Base-by-base conservation (phyloP, 1,139 yeast genomes). In the Schwanniomyces etchellsii region DNA sequence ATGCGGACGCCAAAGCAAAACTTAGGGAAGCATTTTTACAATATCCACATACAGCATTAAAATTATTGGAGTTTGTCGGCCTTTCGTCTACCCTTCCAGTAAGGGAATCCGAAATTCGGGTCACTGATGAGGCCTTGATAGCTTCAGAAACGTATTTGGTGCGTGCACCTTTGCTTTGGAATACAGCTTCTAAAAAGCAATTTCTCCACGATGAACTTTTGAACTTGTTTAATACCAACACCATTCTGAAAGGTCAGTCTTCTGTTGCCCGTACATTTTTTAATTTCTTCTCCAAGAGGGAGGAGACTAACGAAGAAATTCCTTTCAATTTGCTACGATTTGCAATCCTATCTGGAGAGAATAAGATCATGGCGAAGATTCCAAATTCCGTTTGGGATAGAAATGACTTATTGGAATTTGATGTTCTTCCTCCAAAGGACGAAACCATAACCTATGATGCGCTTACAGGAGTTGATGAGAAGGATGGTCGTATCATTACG, bases 281-380 rank as follows among this genome's bases (percentile, higher is more conserved):
- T 18, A 7, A 7, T 18, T 42, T 44, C 16, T 50, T 54, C 23
- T 16, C 35, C 16, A 29, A 34, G 11, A 20, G 34, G 18, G 34
- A 29, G 5, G 31, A 33, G 20, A 26, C 30, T 26, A 41, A 35
- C 28, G 45, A 52, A 3, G 57, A 55, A 9, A 60, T 80, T 2
- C 88, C 89, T 1, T 50, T 56, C 7, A 81, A 80, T 44, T 59
- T 82, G 35, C 44, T 81, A 5, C 61, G 93, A 37, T 80, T 81
- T 51, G 81, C 77, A 2, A 68, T 81, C 20, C 54, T 82, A 27
- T 78, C 88, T 0, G 84, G 82, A 11, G 91, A 81, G 48, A 76
- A 74, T 18, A 69, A 74, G 29, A 67, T 79, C 0, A 76, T 81
- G 82, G 85, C 84, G 1, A 70, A 72, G 40, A 61, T 81, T 12